Conservation (phyloP, 148 eudicot species). For the Vaccinium myrtillus region DNA sequence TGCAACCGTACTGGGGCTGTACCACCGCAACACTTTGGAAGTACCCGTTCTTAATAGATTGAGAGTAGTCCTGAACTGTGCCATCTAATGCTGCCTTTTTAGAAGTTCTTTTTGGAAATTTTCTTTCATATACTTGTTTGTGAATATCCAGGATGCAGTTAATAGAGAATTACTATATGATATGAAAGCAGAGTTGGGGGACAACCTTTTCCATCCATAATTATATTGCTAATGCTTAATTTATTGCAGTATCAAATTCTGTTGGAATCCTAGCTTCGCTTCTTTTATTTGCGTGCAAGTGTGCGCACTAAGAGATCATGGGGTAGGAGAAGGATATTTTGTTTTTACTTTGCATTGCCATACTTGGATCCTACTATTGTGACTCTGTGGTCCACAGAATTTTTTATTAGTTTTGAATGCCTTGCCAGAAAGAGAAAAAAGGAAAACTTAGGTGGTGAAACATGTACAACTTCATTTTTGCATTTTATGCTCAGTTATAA, state of each 20-base stretch:
- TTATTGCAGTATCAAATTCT: background rate
- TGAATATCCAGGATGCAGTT: background rate
- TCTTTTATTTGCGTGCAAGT: too few relatives aligned
- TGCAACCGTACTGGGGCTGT: background rate
- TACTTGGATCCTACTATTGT: background rate
- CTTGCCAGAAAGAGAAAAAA: background rate
- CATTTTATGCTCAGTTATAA: background rate
- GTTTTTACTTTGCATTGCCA: background rate
- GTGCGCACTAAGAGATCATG: too few relatives aligned
- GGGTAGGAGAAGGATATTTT: background rate
- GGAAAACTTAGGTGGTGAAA: background rate
- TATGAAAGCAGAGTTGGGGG: background rate
- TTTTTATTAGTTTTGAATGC: background rate
- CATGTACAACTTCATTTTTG: background rate
- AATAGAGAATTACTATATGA: slow-evolving; percentile 4
- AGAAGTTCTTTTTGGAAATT: background rate
- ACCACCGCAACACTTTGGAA: background rate
- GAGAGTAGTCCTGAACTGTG: background rate
- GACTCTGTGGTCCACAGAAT: background rate
- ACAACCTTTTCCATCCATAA: background rate
- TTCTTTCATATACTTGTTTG: background rate
- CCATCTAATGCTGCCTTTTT: background rate
- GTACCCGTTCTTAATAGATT: background rate
- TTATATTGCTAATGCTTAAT: background rate
- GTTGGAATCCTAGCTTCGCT: too few relatives aligned